Evolutionary conservation across 768 basidiomycete genomes (phyloP).

Genomic region (Kondoa malvinella): DNA sequence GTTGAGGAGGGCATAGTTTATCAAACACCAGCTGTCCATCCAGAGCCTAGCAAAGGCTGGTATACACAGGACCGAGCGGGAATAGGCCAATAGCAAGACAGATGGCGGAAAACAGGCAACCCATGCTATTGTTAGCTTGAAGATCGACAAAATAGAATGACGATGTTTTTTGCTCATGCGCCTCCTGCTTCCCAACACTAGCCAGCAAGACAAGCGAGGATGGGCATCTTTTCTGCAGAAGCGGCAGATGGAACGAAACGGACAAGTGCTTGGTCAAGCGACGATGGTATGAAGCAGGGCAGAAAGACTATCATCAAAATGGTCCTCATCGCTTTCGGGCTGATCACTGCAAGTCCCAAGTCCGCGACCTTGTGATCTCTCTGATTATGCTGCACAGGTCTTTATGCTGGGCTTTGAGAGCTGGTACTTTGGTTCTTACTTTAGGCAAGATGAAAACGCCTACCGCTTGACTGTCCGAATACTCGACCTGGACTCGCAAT

Average conservation of each 20-base stretch:
- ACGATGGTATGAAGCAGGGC: slow-evolving; percentile 22
- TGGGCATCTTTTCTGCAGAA: slow-evolving; percentile 8
- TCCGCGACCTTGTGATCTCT: neutral
- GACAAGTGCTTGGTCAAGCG: slow-evolving; percentile 22
- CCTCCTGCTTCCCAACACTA: too few relatives aligned
- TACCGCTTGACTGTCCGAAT: slow-evolving; percentile 29
- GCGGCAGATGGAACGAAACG: slow-evolving; percentile 14
- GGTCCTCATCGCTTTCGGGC: slow-evolving; percentile 12
- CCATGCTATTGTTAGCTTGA: neutral
- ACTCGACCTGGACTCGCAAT: slow-evolving; percentile 30
- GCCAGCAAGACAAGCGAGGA: neutral
- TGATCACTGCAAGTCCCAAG: neutral
- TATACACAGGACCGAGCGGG: too few relatives aligned
- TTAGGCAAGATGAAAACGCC: slow-evolving; percentile 27
- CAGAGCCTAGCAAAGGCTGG: too few relatives aligned
- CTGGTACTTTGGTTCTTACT: slow-evolving; percentile 32
- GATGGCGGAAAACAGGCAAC: neutral
- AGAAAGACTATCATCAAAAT: slow-evolving; percentile 26
- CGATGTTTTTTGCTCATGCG: neutral
- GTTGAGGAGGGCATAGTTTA: too few relatives aligned
- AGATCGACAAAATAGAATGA: neutral
- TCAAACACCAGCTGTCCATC: too few relatives aligned
- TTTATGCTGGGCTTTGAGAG: too few relatives aligned
- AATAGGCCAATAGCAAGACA: too few relatives aligned
- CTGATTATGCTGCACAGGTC: too few relatives aligned